A percentile compares a stretch with the other conserved stretches of the same genome.
phyloP scores from a whole-genome alignment of 2,329 filamentous ascomycete species.

The Cercospora zeae-maydis region DNA sequence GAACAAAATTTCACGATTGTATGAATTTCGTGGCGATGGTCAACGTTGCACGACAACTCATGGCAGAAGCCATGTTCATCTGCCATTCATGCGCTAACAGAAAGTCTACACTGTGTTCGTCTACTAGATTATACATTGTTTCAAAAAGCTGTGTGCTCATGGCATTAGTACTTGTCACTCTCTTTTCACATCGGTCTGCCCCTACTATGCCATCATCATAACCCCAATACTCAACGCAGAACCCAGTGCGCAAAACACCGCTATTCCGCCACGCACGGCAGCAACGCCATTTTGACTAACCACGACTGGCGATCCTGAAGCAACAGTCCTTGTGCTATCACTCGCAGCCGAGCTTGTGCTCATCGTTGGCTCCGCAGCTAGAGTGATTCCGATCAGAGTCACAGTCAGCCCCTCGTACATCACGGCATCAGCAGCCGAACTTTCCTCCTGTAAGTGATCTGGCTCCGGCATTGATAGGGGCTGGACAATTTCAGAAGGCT shows the following conservation, averaged over 20 bases:
- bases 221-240: not conserved
- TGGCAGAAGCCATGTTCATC: not conserved
- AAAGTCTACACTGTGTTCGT: not conserved
- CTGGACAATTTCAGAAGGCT: not conserved
- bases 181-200: not conserved
- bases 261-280: not conserved
- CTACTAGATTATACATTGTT: not conserved
- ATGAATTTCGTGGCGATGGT: not conserved
- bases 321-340: not conserved
- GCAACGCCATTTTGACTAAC: not conserved
- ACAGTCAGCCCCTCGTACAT: slow-evolving; percentile 15
- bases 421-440: not conserved
- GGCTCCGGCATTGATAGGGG: not conserved
- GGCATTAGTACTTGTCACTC: not conserved
- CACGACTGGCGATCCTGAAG: not conserved
- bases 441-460: not conserved
- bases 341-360: not conserved
- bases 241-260: not conserved
- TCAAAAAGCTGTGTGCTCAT: not conserved
- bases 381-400: slow-evolving; percentile 13
- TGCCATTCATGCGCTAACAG: not conserved
- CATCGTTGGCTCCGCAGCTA: slow-evolving; percentile 13
- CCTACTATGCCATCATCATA: not conserved
- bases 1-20: slow-evolving; percentile 9
- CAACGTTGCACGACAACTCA: not conserved